phyloP scores from a whole-genome alignment of 306 rosid genomes.

The Cicer arietinum region DNA sequence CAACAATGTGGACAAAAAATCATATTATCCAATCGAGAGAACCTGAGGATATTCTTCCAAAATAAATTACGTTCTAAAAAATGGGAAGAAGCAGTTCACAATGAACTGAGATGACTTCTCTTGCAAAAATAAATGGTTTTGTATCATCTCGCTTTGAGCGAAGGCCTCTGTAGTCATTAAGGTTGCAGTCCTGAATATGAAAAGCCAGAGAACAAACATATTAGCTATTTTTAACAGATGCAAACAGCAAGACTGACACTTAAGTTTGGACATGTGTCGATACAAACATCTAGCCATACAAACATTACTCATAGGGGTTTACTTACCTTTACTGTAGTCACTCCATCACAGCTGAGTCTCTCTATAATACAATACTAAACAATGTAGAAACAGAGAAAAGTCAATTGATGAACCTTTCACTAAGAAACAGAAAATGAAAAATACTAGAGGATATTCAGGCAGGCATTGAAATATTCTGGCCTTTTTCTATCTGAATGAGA shows the following conservation, averaged over 20 bases:
- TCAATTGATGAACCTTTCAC: conserved; percentile 35
- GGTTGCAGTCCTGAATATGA: conserved; percentile 29
- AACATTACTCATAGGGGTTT: background rate
- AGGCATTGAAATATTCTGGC: conserved; percentile 16
- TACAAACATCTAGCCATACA: conserved; percentile 1
- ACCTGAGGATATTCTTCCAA: background rate
- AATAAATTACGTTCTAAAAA: background rate
- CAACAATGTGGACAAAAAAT: background rate
- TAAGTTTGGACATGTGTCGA: background rate
- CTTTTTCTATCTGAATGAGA: conserved; percentile 30
- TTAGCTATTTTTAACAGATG: conserved; percentile 2
- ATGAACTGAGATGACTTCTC: conserved; percentile 12
- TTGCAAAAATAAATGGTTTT: conserved; percentile 9
- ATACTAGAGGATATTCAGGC: background rate
- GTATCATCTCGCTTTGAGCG: background rate
- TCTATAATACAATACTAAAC: background rate
- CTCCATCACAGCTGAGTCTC: conserved; percentile 17
- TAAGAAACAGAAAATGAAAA: conserved; percentile 7
- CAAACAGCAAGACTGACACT: conserved; percentile 13
- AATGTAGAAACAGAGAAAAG: conserved; percentile 28
- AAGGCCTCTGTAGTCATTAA: background rate
- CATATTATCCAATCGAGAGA: background rate
- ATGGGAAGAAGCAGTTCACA: background rate
- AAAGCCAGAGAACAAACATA: conserved; percentile 28
- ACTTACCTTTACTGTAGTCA: conserved; percentile 18